phyloP scores from a whole-genome alignment of 164 flowering plant species.

The Berberis thunbergii region DNA sequence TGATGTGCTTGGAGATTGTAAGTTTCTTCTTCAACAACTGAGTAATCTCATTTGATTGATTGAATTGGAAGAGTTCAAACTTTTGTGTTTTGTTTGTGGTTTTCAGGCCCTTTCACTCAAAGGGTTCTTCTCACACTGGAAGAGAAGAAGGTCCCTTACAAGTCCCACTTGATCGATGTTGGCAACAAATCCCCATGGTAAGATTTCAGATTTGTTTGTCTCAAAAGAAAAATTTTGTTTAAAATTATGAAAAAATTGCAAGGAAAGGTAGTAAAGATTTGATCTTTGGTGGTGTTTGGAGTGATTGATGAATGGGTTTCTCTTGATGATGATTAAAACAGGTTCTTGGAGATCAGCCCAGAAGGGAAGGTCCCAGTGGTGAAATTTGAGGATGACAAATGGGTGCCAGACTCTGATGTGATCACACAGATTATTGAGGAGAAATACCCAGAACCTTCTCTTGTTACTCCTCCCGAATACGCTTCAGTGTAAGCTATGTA shows the following conservation, averaged over 20 bases:
- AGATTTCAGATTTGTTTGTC: neutral
- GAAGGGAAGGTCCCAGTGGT: constrained; percentile 82
- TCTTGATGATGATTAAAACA: constrained; percentile 13
- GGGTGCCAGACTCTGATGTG: constrained; percentile 82
- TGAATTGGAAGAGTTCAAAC: neutral
- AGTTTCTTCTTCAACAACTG: constrained; percentile 3
- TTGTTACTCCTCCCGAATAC: constrained; percentile 50
- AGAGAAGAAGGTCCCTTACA: constrained; percentile 74
- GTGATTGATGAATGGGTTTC: neutral
- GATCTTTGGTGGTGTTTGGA: neutral
- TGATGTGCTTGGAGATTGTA: constrained; percentile 77
- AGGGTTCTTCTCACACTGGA: constrained; percentile 77
- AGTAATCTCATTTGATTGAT: neutral
- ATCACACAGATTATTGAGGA: constrained; percentile 70
- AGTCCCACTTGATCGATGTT: constrained; percentile 42
- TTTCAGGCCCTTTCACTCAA: constrained; percentile 46
- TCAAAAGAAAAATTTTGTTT: neutral
- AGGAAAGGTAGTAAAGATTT: neutral
- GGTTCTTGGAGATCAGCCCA: constrained; percentile 73
- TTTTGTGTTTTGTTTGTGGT: neutral
- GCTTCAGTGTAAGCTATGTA: constrained; percentile 50
- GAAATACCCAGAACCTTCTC: constrained; percentile 63
- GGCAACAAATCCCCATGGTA: constrained; percentile 74
- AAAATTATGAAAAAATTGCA: neutral
- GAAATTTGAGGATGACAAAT: constrained; percentile 51